Base-by-base conservation (phyloP, 257 asterid genomes). In the Primulina eburnea region DNA sequence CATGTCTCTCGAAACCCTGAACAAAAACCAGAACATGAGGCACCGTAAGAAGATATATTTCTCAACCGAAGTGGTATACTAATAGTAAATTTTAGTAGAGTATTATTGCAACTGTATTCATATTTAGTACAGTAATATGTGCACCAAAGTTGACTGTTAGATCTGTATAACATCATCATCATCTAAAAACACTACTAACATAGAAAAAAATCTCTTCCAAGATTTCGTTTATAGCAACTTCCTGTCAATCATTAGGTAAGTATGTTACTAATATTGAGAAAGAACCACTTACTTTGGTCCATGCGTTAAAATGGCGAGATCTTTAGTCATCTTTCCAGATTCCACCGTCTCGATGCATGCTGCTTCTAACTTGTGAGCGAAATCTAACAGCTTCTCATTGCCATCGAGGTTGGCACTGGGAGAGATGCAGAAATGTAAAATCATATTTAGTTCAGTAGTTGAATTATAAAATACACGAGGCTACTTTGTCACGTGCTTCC, bases 291-390 rank as follows among this genome's bases (percentile, higher is more conserved):
- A 92, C 97, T 85, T 92, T 74, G 96, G 83, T 64, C 98, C 97
- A 33, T 92, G 96, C 72, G 70, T 65, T 81, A 92, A 80, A 73
- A 89, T 70, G 38, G 97, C 96, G 20, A 92, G 95, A 82, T 92
- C 97, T 82, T 92, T 92, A 5, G 98, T 92, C 98, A 92, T 92
- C 78, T 89, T 92, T 80, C 96, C 97, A 9, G 92, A 85, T 84
- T 89, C 96, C 50, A 92, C 95, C 7, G 96, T 88, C 76, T 81
- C 96, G 35, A 88, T 69, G 74, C 96, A 92, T 28, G 98, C 92
- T n/a, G 82, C 76, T 81, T 92, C 98, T 64, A 92, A 88, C 75
- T 85, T 79, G 79, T 76, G 94, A 68, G 86, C 80, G 82, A 92
- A 89, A 64, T 80, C 88, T 74, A 83, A 65, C 75, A 92, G 80